These are phyloP conservation scores for Penicillium chermesinum DNA, from an alignment of 495 filamentous ascomycete genomes.

Conservation along the genomic window DNA sequence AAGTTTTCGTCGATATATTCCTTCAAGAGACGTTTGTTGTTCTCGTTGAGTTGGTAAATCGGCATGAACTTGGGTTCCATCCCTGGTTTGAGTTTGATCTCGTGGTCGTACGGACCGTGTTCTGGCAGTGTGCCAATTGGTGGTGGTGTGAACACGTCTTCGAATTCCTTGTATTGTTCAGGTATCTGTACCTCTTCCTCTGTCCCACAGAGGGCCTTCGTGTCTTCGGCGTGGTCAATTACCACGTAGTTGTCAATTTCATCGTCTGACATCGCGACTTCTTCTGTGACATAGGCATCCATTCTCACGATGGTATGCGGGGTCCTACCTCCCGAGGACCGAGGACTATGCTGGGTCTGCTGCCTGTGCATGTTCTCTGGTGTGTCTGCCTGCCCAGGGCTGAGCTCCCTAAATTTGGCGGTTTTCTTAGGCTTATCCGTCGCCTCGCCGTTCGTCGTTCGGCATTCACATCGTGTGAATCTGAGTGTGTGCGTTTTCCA, in stretches of 20 bases:
- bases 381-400: background rate
- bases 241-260: background rate
- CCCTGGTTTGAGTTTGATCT: background rate
- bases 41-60: background rate
- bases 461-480: background rate
- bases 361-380: background rate
- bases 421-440: background rate
- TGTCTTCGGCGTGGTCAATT: background rate
- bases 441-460: background rate
- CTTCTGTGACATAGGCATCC: background rate
- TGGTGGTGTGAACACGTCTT: background rate
- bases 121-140: background rate
- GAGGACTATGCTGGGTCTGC: background rate
- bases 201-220: background rate
- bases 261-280: background rate
- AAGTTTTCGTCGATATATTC: slow-evolving; percentile 12
- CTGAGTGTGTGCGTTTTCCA: background rate
- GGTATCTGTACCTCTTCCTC: background rate
- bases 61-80: background rate
- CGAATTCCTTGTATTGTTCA: background rate
- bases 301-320: background rate
- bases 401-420: background rate
- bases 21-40: background rate
- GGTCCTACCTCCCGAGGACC: background rate
- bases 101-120: background rate